Percentiles rank a stretch among this genome's conserved stretches.
Evolutionary conservation across 2,329 filamentous ascomycete species (phyloP).

Genomic region (Dactylella cylindrospora): DNA sequence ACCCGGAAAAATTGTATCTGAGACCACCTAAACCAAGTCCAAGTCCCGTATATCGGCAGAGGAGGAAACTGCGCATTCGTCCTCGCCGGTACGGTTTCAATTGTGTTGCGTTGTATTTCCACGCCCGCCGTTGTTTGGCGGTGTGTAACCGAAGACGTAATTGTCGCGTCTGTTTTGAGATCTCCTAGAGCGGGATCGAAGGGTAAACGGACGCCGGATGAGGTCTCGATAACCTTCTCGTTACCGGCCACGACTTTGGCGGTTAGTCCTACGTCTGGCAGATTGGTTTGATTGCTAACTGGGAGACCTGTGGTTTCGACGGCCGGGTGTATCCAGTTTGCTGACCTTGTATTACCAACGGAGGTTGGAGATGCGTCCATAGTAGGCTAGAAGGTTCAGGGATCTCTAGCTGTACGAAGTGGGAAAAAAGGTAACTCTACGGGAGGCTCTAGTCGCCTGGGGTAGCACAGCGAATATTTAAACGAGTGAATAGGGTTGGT

Average conservation of each 20-base stretch:
- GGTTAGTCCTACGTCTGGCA: conserved; percentile 20
- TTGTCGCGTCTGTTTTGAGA: conserved; percentile 14
- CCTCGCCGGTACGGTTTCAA: conserved; percentile 62
- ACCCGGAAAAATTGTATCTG: conserved; percentile 67
- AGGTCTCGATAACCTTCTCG: conserved; percentile 28
- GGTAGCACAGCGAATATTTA: too few species aligned
- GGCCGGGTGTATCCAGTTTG: conserved; percentile 15
- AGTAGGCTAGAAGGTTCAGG: too few species aligned
- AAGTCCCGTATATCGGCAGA: conserved; percentile 76
- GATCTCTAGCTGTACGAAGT: too few species aligned
- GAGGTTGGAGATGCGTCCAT: too few species aligned
- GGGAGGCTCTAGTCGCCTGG: too few species aligned
- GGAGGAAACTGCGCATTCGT: conserved; percentile 84
- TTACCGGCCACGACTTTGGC: conserved; percentile 35
- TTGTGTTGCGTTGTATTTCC: too few species aligned
- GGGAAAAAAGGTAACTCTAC: too few species aligned
- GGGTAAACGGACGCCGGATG: conserved; percentile 20
- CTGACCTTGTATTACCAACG: background rate
- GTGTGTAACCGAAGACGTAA: background rate
- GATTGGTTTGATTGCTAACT: background rate
- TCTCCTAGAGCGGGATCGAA: conserved; percentile 7
- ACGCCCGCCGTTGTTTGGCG: background rate
- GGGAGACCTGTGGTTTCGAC: conserved; percentile 21
- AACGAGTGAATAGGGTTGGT: too few species aligned
- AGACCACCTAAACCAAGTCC: conserved; percentile 64